A percentile compares a stretch with the other conserved stretches of the same genome.
phyloP scores from a whole-genome alignment of 805 yeast species.

The Yamadazyma insecticola region DNA sequence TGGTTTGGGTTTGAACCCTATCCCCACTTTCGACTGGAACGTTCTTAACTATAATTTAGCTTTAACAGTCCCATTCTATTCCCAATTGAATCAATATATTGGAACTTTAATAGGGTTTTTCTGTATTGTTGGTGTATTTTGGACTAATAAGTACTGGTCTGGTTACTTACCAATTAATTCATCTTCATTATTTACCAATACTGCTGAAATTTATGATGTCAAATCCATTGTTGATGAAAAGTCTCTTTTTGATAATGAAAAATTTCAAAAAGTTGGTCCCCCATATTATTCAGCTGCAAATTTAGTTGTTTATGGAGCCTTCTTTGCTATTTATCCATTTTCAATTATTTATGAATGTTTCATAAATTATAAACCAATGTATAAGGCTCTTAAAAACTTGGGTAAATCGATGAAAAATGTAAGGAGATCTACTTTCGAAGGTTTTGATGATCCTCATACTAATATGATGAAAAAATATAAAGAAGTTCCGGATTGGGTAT shows the following conservation, averaged over 20 bases:
- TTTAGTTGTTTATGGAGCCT: slow-evolving; percentile 24
- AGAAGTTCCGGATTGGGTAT: slow-evolving; percentile 33
- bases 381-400: slow-evolving; percentile 8
- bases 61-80: slow-evolving; percentile 42
- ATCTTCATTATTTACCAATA: slow-evolving; percentile 43
- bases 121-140: slow-evolving; percentile 17
- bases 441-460: slow-evolving; percentile 28
- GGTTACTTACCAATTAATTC: slow-evolving; percentile 35
- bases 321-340: slow-evolving; percentile 27
- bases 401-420: slow-evolving; percentile 25
- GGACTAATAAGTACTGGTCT: slow-evolving; percentile 21
- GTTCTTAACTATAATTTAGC: slow-evolving; percentile 24
- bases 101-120: slow-evolving; percentile 17
- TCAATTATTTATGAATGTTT: slow-evolving; percentile 37
- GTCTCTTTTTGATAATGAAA: slow-evolving; percentile 23
- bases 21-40: slow-evolving; percentile 54
- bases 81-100: slow-evolving; percentile 14
- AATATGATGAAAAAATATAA: slow-evolving; percentile 28
- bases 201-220: slow-evolving; percentile 42
- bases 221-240: slow-evolving; percentile 34
- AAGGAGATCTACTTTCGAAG: slow-evolving; percentile 30
- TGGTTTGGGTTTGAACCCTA: slow-evolving; percentile 53
- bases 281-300: slow-evolving; percentile 30
- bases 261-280: slow-evolving; percentile 22
- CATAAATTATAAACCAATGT: slow-evolving; percentile 23